phyloP scores from a whole-genome alignment of 75 land plant species.

The Cryptomeria japonica region DNA sequence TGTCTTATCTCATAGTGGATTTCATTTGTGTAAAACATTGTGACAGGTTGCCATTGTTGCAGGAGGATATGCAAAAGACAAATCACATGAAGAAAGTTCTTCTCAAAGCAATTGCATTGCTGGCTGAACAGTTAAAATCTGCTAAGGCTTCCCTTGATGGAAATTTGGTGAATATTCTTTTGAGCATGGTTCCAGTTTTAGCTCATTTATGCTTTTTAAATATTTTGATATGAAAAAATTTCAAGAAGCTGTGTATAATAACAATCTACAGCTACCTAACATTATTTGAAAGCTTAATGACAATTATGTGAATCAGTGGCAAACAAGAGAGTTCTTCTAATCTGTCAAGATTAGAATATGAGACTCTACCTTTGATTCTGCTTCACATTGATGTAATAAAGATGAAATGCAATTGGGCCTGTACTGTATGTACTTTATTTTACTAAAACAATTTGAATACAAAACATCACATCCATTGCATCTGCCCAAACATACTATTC shows the following conservation, averaged over 20 bases:
- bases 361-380: background rate
- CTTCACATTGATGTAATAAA: background rate
- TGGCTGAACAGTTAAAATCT: slow-evolving; percentile 45
- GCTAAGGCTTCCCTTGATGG: slow-evolving; percentile 75
- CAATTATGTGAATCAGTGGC: background rate
- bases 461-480: background rate
- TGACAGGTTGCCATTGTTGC: slow-evolving; percentile 43
- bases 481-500: background rate
- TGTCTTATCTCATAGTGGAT: background rate
- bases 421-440: background rate
- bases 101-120: slow-evolving; percentile 46
- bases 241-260: background rate
- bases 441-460: background rate
- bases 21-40: background rate
- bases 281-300: background rate
- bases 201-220: background rate
- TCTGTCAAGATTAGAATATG: background rate
- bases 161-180: slow-evolving; percentile 48
- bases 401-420: background rate
- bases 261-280: background rate
- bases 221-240: background rate
- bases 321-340: background rate
- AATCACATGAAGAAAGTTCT: slow-evolving; percentile 41
- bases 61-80: slow-evolving; percentile 21
- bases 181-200: background rate